Base-by-base conservation (phyloP, 1,284 basidiomycete species). In the Peniophora sp. region DNA sequence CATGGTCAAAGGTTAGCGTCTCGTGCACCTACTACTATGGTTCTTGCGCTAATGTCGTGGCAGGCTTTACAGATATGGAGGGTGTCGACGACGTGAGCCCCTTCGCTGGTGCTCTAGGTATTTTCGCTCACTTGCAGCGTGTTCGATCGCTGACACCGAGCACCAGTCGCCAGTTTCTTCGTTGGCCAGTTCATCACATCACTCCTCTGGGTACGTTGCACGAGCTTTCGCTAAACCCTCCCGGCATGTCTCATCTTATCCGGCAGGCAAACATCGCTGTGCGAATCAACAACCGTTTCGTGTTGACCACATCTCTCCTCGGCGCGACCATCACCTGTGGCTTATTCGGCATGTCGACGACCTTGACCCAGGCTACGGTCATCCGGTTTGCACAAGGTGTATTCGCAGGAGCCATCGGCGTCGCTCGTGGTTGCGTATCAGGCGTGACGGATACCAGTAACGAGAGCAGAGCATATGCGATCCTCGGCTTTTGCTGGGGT, bases 321-420 rank as follows among this genome's bases (percentile, higher is more conserved):
- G 92, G 92, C 23, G 92, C 87, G 62, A 82, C 85, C 0, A 52
- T 86, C 41, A 89, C 89, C 20, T 86, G 83, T 60, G 72, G 85
- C 44, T 68, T 85, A 24, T 98, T 97, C 62, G 95, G 95, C 20
- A 92, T 92, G 1, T 81, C 87, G 27, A 86, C 82, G n/a, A 78
- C 85, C 5, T 74, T 92, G 15, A 76, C 83, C 20, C 82, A 94
- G 65, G 95, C 94, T 3, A 84, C 97, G 50, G 82, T 77, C 45
- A 83, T 95, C 36, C 80, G 96, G n/a, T 75, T 98, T 2, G 76
- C 92, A 15, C 95, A 98, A 66, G 96, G 95, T 20, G 79, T 97
- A 35, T 98, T 97, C 64, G 93, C 90, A 14, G 95, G 95, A 18
- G 89, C 92, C n/a, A 88, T 96, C 36, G 93, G 92, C 24, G 93